A percentile compares a stretch with the other conserved stretches of the same genome.
Conservation (phyloP, 345 rosid species). For the Punica granatum region DNA sequence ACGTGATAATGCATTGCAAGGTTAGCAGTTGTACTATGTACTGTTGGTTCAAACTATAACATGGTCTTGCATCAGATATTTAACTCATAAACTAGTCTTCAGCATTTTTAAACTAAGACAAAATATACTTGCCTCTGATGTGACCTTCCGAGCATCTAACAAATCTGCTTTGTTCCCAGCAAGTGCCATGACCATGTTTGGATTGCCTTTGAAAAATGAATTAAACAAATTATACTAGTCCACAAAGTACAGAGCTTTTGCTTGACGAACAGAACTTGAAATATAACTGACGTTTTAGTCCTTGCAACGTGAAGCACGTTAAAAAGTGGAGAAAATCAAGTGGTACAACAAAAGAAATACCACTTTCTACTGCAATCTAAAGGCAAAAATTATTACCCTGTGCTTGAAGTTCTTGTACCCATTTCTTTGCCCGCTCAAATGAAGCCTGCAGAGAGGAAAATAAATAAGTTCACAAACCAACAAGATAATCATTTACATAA, state of each 20-base stretch:
- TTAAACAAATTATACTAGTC: too few relatives aligned
- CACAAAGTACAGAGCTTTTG: not conserved
- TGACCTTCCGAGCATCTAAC: constrained; percentile 69
- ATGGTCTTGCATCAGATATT: not conserved
- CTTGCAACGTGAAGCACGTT: not conserved
- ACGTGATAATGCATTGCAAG: not conserved
- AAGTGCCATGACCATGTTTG: constrained; percentile 88
- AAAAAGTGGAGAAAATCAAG: not conserved
- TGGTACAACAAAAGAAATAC: not conserved
- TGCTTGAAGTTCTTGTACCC: constrained; percentile 95
- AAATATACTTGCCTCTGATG: constrained; percentile 55
- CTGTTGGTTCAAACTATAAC: constrained; percentile 2
- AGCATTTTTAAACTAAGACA: constrained; percentile 1
- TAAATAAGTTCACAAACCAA: not conserved
- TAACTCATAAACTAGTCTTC: not conserved
- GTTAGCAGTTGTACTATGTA: not conserved
- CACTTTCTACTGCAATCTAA: not conserved
- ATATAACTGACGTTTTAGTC: not conserved
- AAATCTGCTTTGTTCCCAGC: constrained; percentile 93
- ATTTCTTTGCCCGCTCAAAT: constrained; percentile 91
- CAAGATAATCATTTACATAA: not conserved
- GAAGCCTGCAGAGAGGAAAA: constrained; percentile 46
- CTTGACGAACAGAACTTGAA: not conserved
- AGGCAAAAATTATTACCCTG: constrained; percentile 51
- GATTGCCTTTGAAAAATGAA: constrained; percentile 41